phyloP scores from a whole-genome alignment of 345 rosid genomes.

The Cardamine resedifolia region DNA sequence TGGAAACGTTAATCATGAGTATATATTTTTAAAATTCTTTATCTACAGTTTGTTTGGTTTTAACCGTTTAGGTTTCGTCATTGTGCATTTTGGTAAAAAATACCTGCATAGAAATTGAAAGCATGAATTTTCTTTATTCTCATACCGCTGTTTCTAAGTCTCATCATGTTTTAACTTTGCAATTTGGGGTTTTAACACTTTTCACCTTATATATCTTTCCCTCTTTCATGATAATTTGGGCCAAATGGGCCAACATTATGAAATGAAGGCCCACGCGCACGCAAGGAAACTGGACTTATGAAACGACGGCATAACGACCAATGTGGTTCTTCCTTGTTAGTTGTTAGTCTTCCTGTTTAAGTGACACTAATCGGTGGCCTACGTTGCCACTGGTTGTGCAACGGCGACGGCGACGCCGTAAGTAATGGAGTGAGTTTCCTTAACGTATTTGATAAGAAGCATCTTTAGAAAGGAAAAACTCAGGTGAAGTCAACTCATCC shows the following conservation, averaged over 20 bases:
- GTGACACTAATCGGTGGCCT: background rate
- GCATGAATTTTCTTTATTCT: no score
- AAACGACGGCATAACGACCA: conserved; percentile 8
- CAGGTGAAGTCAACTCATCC: conserved; percentile 7
- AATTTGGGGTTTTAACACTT: no score
- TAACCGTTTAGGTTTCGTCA: no score
- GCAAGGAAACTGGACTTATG: background rate
- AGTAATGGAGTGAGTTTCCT: background rate
- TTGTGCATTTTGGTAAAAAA: no score
- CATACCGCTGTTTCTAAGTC: no score
- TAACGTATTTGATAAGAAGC: background rate
- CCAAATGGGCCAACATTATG: background rate
- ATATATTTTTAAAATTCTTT: no score
- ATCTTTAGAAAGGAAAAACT: background rate
- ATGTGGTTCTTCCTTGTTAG: background rate
- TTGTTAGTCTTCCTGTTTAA: background rate
- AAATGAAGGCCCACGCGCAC: background rate
- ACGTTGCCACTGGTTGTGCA: background rate
- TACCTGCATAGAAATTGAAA: no score
- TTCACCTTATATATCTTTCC: no score
- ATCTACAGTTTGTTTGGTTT: no score
- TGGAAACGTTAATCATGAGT: no score
- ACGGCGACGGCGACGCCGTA: background rate
- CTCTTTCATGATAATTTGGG: background rate
- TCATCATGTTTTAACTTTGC: no score